phyloP scores from a whole-genome alignment of 1,284 basidiomycete species.

The Ganoderma meredithae region DNA sequence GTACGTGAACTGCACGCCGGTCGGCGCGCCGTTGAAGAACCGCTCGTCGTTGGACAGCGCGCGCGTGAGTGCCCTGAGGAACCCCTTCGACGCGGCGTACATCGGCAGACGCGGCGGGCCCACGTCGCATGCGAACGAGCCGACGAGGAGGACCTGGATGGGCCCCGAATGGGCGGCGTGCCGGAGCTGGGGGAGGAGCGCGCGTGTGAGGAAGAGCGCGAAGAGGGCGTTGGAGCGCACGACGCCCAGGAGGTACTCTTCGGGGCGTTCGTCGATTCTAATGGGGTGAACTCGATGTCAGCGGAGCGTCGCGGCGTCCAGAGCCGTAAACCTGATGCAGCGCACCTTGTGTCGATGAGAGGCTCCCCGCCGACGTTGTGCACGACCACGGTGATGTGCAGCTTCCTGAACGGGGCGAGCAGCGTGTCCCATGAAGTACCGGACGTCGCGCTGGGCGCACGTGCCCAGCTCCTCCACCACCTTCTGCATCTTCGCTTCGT shows the following conservation, averaged over 20 bases:
- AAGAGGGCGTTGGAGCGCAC: slow-evolving; percentile 37
- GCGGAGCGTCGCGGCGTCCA: no score
- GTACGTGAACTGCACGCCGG: slow-evolving; percentile 37
- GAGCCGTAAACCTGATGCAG: no score
- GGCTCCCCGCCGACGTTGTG: slow-evolving; percentile 40
- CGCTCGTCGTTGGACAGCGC: slow-evolving; percentile 39
- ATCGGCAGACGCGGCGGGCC: slow-evolving; percentile 33
- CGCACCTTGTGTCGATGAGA: neutral
- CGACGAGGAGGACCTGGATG: slow-evolving; percentile 37
- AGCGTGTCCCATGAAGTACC: slow-evolving; percentile 37
- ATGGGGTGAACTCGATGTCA: slow-evolving; percentile 3
- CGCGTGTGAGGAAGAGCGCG: slow-evolving; percentile 39
- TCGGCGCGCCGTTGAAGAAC: slow-evolving; percentile 23
- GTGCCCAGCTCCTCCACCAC: slow-evolving; percentile 35
- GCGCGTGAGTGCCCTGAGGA: slow-evolving; percentile 36
- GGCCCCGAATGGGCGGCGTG: slow-evolving; percentile 32
- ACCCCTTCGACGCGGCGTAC: slow-evolving; percentile 38
- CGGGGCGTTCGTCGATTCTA: slow-evolving; percentile 35
- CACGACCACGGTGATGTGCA: slow-evolving; percentile 42
- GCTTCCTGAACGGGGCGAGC: slow-evolving; percentile 33
- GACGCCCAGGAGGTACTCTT: slow-evolving; percentile 30
- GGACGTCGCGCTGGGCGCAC: slow-evolving; percentile 27
- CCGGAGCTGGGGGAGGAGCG: slow-evolving; percentile 38
- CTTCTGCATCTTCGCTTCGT: slow-evolving; percentile 39
- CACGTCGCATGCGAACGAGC: slow-evolving; percentile 35